Conservation (phyloP, 2,329 filamentous ascomycete genomes). For the Triangularia verruculosa region DNA sequence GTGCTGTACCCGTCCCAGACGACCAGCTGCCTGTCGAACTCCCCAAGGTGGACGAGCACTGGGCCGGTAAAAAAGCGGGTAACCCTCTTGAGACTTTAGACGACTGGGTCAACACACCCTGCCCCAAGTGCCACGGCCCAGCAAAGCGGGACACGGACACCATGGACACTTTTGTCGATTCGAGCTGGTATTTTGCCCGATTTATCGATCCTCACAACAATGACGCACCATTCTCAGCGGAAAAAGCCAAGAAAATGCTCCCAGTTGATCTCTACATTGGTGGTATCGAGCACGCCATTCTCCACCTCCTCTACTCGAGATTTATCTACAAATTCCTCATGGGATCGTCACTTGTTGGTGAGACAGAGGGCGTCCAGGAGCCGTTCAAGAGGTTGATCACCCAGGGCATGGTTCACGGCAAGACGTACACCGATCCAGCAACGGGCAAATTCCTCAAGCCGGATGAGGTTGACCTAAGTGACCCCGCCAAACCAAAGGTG, state of each 20-base stretch:
- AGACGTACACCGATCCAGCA: constrained; percentile 71
- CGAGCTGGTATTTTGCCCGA: constrained; percentile 88
- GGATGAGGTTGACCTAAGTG: constrained; percentile 65
- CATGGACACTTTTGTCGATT: constrained; percentile 96
- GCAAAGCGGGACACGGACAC: constrained; percentile 87
- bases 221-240: constrained; percentile 58
- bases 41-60: constrained; percentile 66
- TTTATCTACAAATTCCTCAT: constrained; percentile 88
- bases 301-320: constrained; percentile 83
- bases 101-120: constrained; percentile 72
- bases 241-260: constrained; percentile 53
- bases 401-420: constrained; percentile 91
- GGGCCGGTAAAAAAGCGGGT: constrained; percentile 65
- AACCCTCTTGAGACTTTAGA: constrained; percentile 72
- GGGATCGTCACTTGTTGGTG: constrained; percentile 46
- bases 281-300: constrained; percentile 85
- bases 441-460: constrained; percentile 76
- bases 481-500: constrained; percentile 57
- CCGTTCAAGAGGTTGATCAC: constrained; percentile 81
- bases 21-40: constrained; percentile 73
- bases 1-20: constrained; percentile 73
- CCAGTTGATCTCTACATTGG: constrained; percentile 88
- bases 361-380: constrained; percentile 51
- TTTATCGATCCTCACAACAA: constrained; percentile 70
- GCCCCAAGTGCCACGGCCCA: constrained; percentile 67